Base-by-base conservation (phyloP, 2,329 filamentous ascomycete genomes). In the Aspergillus luchuensis region DNA sequence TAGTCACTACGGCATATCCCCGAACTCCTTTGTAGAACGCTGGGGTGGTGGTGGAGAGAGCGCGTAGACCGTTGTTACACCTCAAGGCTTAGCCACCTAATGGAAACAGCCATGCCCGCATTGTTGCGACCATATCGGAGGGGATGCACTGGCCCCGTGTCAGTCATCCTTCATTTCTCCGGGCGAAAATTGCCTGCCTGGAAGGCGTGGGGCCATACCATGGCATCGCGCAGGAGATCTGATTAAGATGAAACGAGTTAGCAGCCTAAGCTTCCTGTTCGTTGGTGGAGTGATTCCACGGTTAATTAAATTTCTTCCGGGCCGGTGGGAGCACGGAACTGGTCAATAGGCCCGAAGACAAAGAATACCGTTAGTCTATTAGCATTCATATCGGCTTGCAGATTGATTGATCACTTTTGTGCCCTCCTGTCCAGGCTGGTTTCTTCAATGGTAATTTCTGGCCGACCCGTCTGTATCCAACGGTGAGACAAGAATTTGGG, bases 281-380 rank as follows among this genome's bases (percentile, higher is more conserved):
- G 53, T 56, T 56, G 53, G 53, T 56, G 53, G 53, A 56, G 53
- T 41, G 53, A 10, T 23, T 28, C 38, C n/a, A 13, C 53, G 53
- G 30, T 56, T 56, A 56, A 47, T 56, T 47, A 56, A 56, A 47
- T 33, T 45, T 43, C 33, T 56, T 56, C 53, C 39, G 53, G 53
- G 53, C 30, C 53, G 53, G n/a, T n/a, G 39, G 38, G 36, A 41
- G 39, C 53, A 56, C 53, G 30, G 39, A 56, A 47, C 41, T 25
- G 41, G 53, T 50, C 53, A 23, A 56, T 43, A 13, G 41, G 38
- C 25, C 30, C 33, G 51, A 8, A 47, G 25, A 28, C n/a, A 8
- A 56, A 23, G 33, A 36, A 21, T 6, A 23, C 39, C 10, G 39
- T 47, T 47, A 28, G 17, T 56, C 45, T 47, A 43, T 36, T 36